A percentile compares a stretch with the other conserved stretches of the same genome.
These are phyloP conservation scores for Suhomyces kilbournensis DNA, from an alignment of 805 yeast genomes.

Conservation along the genomic window DNA sequence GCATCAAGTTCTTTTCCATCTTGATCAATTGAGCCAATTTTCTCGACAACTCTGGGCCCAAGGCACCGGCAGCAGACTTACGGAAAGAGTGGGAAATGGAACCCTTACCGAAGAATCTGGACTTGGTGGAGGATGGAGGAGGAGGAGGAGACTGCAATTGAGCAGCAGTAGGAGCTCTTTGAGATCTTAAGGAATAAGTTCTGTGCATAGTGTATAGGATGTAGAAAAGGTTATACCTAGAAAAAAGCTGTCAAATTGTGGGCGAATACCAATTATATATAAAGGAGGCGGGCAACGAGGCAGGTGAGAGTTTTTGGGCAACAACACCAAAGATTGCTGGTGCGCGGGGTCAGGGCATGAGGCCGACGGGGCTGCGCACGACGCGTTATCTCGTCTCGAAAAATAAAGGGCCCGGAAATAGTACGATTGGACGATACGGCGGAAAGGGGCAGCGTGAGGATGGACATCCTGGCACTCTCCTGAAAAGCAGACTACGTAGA, in stretches of 20 bases:
- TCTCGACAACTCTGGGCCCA: constrained; percentile 93
- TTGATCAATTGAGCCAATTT: constrained; percentile 88
- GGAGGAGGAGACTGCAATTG: constrained; percentile 80
- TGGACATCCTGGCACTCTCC: no score
- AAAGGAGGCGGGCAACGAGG: constrained; percentile 2
- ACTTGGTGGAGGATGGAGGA: constrained; percentile 71
- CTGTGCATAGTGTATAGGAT: constrained; percentile 58
- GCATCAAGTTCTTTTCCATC: constrained; percentile 94
- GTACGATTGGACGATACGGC: not conserved
- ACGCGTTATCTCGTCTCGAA: constrained; percentile 2
- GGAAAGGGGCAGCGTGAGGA: not conserved
- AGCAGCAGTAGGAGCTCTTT: constrained; percentile 80
- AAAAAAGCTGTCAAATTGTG: constrained; percentile 1
- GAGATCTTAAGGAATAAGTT: constrained; percentile 76
- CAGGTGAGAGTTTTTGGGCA: not conserved
- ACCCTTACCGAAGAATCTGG: constrained; percentile 71
- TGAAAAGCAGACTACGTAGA: not conserved
- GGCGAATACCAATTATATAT: constrained; percentile 1
- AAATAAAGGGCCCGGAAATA: not conserved
- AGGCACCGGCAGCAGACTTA: constrained; percentile 82
- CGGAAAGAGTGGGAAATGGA: constrained; percentile 69
- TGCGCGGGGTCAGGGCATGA: constrained; percentile 1
- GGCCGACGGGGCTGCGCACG: constrained; percentile 1
- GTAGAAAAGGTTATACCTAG: not conserved
- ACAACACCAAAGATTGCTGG: constrained; percentile 3